Percentiles rank a stretch among this genome's conserved stretches.
Evolutionary conservation across 2,329 filamentous ascomycete species (phyloP).

Genomic region (Hyphodiscus sp.): DNA sequence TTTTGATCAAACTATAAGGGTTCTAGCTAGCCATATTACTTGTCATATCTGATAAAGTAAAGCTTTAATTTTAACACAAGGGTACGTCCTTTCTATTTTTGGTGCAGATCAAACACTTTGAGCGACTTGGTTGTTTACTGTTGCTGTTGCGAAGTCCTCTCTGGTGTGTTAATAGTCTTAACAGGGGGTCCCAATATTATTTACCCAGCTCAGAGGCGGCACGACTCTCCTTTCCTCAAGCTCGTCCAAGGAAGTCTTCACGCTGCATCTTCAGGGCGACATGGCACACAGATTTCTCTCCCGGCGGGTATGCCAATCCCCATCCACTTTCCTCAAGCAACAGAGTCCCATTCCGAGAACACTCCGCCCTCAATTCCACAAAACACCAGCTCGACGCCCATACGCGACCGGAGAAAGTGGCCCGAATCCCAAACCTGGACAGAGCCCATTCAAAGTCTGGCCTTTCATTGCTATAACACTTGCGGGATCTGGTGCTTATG

Average conservation of each 20-base stretch:
- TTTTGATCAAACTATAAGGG: too few relatives aligned
- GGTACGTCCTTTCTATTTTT: too few relatives aligned
- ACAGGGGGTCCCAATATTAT: too few relatives aligned
- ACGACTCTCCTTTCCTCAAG: too few relatives aligned
- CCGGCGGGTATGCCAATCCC: conserved; percentile 22
- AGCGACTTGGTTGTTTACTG: too few relatives aligned
- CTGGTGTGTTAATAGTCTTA: too few relatives aligned
- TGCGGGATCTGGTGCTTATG: conserved; percentile 42
- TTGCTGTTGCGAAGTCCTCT: too few relatives aligned
- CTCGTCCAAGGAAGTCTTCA: background rate
- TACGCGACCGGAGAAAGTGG: conserved; percentile 27
- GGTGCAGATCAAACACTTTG: too few relatives aligned
- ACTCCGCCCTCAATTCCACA: conserved; percentile 14
- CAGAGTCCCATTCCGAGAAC: conserved; percentile 15
- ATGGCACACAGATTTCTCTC: conserved; percentile 26
- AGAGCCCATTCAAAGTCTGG: conserved; percentile 32
- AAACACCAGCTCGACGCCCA: conserved; percentile 13
- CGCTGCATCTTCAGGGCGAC: background rate
- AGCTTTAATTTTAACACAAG: too few relatives aligned
- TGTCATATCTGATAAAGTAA: too few relatives aligned
- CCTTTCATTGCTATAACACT: conserved; percentile 37
- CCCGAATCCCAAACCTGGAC: conserved; percentile 24
- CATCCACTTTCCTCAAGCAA: conserved; percentile 12
- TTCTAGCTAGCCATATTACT: too few relatives aligned
- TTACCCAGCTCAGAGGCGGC: too few relatives aligned